Evolutionary conservation across 208 protist species (phyloP).

Genomic region (Naegleria fowleri): DNA sequence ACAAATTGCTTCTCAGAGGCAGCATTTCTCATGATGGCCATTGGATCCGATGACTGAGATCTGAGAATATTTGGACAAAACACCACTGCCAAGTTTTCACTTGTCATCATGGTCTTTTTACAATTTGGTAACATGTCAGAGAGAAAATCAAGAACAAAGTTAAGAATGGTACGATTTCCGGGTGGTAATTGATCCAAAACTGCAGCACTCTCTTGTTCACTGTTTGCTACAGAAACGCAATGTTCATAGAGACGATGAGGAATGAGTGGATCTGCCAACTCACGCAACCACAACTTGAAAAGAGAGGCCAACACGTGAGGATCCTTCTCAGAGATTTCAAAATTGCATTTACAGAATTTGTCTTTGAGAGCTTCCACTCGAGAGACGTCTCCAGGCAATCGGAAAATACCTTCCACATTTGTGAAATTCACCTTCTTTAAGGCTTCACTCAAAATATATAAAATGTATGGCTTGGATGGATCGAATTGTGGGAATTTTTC

Average conservation of each 20-base stretch:
- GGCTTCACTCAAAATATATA: not conserved
- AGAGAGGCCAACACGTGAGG: not conserved
- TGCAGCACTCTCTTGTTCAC: not conserved
- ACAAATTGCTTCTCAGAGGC: slow-evolving; percentile 8
- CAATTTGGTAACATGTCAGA: not conserved
- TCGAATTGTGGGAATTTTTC: not conserved
- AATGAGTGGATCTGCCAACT: slow-evolving; percentile 23
- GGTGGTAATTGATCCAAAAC: not conserved
- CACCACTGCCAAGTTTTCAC: slow-evolving; percentile 27
- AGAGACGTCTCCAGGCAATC: slow-evolving; percentile 7
- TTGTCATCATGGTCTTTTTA: slow-evolving; percentile 20
- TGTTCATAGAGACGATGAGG: not conserved
- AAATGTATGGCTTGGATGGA: not conserved
- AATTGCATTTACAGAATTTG: not conserved
- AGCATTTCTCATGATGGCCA: slow-evolving; percentile 12
- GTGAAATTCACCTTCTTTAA: not conserved
- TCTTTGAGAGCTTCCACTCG: slow-evolving; percentile 6
- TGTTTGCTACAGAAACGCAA: not conserved
- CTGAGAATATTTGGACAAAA: slow-evolving; percentile 27
- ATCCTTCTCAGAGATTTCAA: not conserved
- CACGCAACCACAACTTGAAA: slow-evolving; percentile 28
- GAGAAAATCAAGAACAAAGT: not conserved
- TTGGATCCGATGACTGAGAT: slow-evolving; percentile 9
- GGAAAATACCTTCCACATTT: slow-evolving; percentile 15
- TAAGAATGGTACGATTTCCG: not conserved